Percentiles rank a stretch among this genome's conserved stretches.
Evolutionary conservation across 2,329 filamentous ascomycete species (phyloP).

Genomic region (Penicillium italicum): DNA sequence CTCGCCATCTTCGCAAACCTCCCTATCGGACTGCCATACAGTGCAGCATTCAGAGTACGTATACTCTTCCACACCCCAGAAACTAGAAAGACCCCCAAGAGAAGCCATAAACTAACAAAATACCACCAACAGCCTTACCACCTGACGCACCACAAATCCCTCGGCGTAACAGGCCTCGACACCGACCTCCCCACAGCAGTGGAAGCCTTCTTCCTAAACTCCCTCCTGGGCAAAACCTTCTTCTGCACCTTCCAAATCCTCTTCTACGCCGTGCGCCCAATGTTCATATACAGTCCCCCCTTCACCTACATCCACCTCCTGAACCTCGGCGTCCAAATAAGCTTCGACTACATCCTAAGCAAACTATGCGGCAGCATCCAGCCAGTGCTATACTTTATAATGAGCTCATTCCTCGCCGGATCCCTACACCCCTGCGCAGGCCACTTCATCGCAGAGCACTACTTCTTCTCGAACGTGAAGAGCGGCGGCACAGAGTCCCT

Average conservation of each 20-base stretch:
- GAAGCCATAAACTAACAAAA: constrained; percentile 4
- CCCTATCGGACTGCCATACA: constrained; percentile 93
- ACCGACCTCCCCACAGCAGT: constrained; percentile 90
- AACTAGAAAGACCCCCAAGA: background rate
- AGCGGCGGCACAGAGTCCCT: constrained; percentile 45
- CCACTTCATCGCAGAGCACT: constrained; percentile 98
- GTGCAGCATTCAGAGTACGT: constrained; percentile 82
- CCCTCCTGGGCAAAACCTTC: constrained; percentile 89
- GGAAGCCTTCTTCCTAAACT: constrained; percentile 91
- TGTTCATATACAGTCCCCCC: constrained; percentile 87
- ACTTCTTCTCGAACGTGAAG: constrained; percentile 57
- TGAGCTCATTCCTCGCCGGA: constrained; percentile 90
- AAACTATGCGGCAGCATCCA: constrained; percentile 52
- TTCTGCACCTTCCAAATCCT: constrained; percentile 99
- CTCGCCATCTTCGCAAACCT: constrained; percentile 92
- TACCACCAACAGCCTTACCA: constrained; percentile 72
- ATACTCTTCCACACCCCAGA: background rate
- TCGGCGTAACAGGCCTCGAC: constrained; percentile 92
- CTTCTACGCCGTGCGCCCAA: constrained; percentile 94
- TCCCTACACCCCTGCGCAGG: constrained; percentile 90
- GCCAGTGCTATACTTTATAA: constrained; percentile 74
- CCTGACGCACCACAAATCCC: constrained; percentile 96
- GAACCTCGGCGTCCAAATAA: constrained; percentile 73
- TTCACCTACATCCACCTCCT: constrained; percentile 79
- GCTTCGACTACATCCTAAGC: constrained; percentile 71